Conservation (phyloP, 768 basidiomycete genomes). For the Russula earlei region DNA sequence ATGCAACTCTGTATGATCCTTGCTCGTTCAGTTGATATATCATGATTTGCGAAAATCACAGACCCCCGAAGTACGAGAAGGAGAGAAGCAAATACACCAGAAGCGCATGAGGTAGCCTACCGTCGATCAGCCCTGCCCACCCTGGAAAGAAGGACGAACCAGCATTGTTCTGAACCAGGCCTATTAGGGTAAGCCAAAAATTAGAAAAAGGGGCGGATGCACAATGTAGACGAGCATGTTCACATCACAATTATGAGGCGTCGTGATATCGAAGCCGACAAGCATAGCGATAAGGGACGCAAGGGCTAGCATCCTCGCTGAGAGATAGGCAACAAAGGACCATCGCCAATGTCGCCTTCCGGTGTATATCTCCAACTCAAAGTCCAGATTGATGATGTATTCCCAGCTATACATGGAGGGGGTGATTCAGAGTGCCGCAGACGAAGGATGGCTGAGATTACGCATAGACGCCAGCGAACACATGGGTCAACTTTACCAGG, state of each 20-base stretch:
- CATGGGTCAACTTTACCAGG: constrained; percentile 1
- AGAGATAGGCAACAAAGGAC: constrained; percentile 13
- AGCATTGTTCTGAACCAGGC: constrained; percentile 4
- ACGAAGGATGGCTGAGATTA: neutral
- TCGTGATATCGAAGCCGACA: constrained; percentile 4
- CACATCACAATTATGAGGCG: constrained; percentile 1
- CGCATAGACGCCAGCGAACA: constrained; percentile 11
- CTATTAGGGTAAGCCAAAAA: neutral
- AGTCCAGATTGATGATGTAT: constrained; percentile 8
- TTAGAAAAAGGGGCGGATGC: neutral
- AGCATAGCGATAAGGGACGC: neutral
- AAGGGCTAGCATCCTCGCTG: constrained; percentile 3
- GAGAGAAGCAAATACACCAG: constrained; percentile 5
- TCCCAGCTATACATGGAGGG: constrained; percentile 3
- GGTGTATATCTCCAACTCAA: constrained; percentile 16
- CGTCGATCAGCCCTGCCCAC: neutral
- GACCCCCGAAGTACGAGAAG: constrained; percentile 16
- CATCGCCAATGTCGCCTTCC: constrained; percentile 9
- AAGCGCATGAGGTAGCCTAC: constrained; percentile 9
- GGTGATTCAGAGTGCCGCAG: neutral
- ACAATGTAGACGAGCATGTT: neutral
- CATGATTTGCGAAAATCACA: neutral
- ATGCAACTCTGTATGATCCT: neutral
- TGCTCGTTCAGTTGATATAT: neutral
- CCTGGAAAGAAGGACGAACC: neutral